Percentiles rank a stretch among this genome's conserved stretches.
Evolutionary conservation across 2,329 filamentous ascomycete species (phyloP).

Genomic region (Diaporthe sp.): DNA sequence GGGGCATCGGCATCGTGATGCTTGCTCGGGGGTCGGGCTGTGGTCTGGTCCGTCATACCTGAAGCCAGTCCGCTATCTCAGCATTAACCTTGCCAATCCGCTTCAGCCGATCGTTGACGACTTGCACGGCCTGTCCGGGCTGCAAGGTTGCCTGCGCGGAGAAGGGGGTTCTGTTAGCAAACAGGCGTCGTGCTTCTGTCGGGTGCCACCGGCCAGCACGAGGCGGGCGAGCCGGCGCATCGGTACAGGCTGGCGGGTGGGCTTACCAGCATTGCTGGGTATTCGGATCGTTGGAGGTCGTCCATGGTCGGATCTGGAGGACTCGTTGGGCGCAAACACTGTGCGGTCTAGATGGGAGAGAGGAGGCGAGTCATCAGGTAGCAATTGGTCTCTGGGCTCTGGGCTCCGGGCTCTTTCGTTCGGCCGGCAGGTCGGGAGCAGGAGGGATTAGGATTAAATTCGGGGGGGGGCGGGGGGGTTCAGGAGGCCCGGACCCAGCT

Average conservation of each 20-base stretch:
- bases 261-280: conserved; percentile 91
- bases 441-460: neutral
- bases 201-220: conserved; percentile 11
- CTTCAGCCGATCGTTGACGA: conserved; percentile 88
- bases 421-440: conserved; percentile 6
- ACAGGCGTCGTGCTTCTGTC: neutral
- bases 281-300: conserved; percentile 85
- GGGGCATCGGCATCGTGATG: neutral
- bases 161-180: conserved; percentile 35
- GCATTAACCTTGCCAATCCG: conserved; percentile 86
- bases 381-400: conserved; percentile 12
- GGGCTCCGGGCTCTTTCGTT: too few relatives aligned
- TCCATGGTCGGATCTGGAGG: conserved; percentile 64
- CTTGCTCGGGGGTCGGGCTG: conserved; percentile 24
- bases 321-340: conserved; percentile 37
- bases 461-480: neutral
- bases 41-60: conserved; percentile 67
- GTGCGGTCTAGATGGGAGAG: conserved; percentile 8
- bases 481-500: conserved; percentile 4
- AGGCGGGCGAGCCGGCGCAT: conserved; percentile 11
- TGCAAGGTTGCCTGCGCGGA: conserved; percentile 78
- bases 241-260: conserved; percentile 26
- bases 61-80: conserved; percentile 96
- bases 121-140: conserved; percentile 82
- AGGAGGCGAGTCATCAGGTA: conserved; percentile 30